A percentile compares a stretch with the other conserved stretches of the same genome.
Evolutionary conservation across 768 basidiomycete genomes (phyloP).

Genomic region (Fomitopsis pulvina): DNA sequence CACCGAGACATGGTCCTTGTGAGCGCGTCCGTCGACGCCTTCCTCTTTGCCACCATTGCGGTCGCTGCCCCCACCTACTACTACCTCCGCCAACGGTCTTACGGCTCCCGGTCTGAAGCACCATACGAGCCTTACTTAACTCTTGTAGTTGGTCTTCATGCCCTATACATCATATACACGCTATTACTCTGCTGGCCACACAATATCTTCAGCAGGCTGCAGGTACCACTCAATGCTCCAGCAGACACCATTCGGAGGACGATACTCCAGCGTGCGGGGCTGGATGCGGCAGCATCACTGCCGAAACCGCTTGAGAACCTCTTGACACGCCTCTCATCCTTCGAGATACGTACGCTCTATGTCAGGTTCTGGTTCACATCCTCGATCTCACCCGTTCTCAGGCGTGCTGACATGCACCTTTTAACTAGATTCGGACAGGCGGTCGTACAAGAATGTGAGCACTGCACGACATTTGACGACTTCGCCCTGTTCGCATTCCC

Average conservation of each 20-base stretch:
- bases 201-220: constrained; percentile 55
- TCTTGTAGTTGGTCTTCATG: constrained; percentile 40
- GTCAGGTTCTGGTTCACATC: constrained; percentile 38
- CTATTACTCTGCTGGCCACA: constrained; percentile 44
- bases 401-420: background rate
- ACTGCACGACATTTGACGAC: constrained; percentile 56
- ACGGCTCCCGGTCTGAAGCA: constrained; percentile 5
- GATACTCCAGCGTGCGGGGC: constrained; percentile 36
- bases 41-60: constrained; percentile 12
- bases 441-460: constrained; percentile 55
- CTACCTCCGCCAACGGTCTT: constrained; percentile 9
- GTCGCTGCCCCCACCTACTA: constrained; percentile 13
- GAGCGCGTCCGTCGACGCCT: constrained; percentile 21
- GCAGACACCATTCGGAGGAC: constrained; percentile 44
- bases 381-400: background rate
- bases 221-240: constrained; percentile 47
- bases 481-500: constrained; percentile 55
- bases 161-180: constrained; percentile 41
- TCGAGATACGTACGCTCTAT: constrained; percentile 53
- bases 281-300: constrained; percentile 22
- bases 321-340: constrained; percentile 46
- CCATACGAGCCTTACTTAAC: constrained; percentile 25
- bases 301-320: constrained; percentile 45
- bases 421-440: constrained; percentile 58
- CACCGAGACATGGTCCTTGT: constrained; percentile 19